Conservation (phyloP, 805 yeast species). For the Yamadazyma phyllophila region DNA sequence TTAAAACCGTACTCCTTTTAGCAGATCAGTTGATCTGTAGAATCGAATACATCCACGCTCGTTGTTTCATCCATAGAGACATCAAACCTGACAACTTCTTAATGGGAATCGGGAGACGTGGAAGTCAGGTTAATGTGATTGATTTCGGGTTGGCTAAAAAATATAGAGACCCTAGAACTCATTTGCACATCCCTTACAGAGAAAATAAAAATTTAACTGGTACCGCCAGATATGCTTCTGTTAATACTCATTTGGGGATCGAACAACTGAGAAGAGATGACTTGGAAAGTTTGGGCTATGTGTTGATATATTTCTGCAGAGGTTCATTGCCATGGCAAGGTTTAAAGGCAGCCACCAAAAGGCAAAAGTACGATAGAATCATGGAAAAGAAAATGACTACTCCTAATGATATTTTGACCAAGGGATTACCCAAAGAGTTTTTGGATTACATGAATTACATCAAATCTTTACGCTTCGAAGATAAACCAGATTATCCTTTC, state of each 20-base stretch:
- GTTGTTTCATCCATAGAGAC: conserved; percentile 85
- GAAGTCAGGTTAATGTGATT: conserved; percentile 91
- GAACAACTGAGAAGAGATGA: conserved; percentile 98
- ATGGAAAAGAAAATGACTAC: conserved; percentile 94
- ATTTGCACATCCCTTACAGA: conserved; percentile 91
- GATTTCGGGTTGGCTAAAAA: conserved; percentile 94
- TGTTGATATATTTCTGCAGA: conserved; percentile 87
- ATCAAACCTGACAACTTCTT: conserved; percentile 81
- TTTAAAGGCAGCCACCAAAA: conserved; percentile 91
- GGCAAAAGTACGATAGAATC: conserved; percentile 94
- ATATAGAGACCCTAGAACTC: conserved; percentile 91
- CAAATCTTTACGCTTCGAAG: conserved; percentile 88
- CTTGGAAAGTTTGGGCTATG: conserved; percentile 91
- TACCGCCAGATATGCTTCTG: conserved; percentile 93
- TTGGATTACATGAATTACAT: conserved; percentile 84
- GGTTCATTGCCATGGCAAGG: conserved; percentile 99
- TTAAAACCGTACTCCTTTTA: conserved; percentile 85
- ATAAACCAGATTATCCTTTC: conserved; percentile 91
- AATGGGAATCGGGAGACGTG: conserved; percentile 89
- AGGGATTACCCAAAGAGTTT: conserved; percentile 91
- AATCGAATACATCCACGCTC: conserved; percentile 91
- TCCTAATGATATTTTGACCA: conserved; percentile 78
- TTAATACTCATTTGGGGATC: conserved; percentile 94
- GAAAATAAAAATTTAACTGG: conserved; percentile 97
- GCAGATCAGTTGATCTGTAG: conserved; percentile 95